Evolutionary conservation across 139 green algal species (phyloP), one percentile per base, ranked within the genome.

Genomic region (Tetratostichococcus sp.): DNA sequence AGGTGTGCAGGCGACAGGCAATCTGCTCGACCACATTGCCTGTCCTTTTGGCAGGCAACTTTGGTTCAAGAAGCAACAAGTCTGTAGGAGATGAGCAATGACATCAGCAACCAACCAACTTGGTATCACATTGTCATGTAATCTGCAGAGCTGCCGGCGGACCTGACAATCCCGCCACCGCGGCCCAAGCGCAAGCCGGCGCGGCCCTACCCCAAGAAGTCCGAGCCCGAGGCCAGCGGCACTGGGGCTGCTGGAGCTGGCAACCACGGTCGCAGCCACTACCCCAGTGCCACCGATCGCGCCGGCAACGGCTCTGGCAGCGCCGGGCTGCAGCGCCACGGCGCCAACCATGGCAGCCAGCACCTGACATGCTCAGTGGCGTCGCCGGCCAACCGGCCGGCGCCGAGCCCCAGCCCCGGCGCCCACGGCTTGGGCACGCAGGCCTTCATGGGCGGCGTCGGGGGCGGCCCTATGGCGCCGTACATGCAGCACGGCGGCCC

Each of bases 131-230:
- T 50, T 50, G 39, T 50, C n/a, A n/a, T 50, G 39, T 11, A 21
- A 11, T 1, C 75, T 43, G 58, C 76, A 80, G 76, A 43, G 1
- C 34, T 82, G 33, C 73, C 80, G 0, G 77, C 84, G 1, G 78
- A 83, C 68, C 78, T 97, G 67, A 72, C 77, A 43, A 94, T 97
- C 65, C 94, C 94, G 1, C 94, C 94, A 4, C 93, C 94, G 0
- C 77, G 94, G 23, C 91, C 89, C n/a, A 98, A 97, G 83, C 84
- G 88, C 65, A 97, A 95, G 78, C 87, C 89, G 28, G 33, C 77
- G 19, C 84, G 90, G 70, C 90, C 90, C 1, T 96, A 96, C 74
- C 91, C 92, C 1, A 82, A 85, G 28, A 94, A 95, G 73, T 77
- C 86, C 0, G 50, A 62, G 50, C 50, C 50, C 11, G 50, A 62